These are phyloP conservation scores for Tolypocladium cylindrosporum DNA, from an alignment of 2,329 filamentous ascomycete species.

Conservation along the genomic window DNA sequence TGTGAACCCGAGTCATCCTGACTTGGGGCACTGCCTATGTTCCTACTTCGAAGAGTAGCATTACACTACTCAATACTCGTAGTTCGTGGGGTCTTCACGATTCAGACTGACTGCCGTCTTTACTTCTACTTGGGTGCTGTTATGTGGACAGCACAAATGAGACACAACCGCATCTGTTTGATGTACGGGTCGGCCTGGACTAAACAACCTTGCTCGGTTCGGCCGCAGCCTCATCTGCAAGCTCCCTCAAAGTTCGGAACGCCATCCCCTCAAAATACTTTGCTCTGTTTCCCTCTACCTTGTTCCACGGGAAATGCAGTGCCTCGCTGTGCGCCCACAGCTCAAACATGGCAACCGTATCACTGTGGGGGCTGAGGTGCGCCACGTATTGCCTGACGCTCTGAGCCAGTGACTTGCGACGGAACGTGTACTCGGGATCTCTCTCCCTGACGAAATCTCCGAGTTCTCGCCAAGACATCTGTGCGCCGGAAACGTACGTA, in stretches of 20 bases:
- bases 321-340: slow-evolving; percentile 2
- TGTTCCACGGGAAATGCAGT: not conserved
- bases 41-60: too few relatives aligned
- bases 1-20: too few relatives aligned
- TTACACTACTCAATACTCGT: too few relatives aligned
- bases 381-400: slow-evolving; percentile 3
- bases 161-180: not conserved
- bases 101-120: too few relatives aligned
- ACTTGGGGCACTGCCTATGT: too few relatives aligned
- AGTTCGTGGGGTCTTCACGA: too few relatives aligned
- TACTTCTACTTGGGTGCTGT: too few relatives aligned
- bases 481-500: slow-evolving; percentile 2
- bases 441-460: not conserved
- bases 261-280: not conserved
- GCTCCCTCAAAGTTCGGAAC: not conserved
- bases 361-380: not conserved
- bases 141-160: too few relatives aligned
- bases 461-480: slow-evolving; percentile 1
- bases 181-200: not conserved
- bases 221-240: not conserved
- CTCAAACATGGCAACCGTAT: slow-evolving; percentile 1
- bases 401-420: slow-evolving; percentile 2
- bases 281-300: not conserved
- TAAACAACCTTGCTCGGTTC: not conserved
- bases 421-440: not conserved